Conservation (phyloP, 768 basidiomycete species). For the Russula brevipes region DNA sequence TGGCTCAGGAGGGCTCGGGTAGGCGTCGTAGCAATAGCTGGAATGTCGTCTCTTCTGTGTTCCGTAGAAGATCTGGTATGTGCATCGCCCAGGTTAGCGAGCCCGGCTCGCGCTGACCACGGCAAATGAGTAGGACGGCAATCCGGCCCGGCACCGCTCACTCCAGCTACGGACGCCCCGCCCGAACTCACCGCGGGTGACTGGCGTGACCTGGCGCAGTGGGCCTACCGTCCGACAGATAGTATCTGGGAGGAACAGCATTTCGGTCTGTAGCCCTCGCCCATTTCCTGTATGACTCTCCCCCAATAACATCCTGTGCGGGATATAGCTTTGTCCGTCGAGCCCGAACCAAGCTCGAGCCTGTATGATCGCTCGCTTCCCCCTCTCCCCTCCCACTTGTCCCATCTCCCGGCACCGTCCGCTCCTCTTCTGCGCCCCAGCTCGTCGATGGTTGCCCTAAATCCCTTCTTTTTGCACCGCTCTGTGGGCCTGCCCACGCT, state of each 20-base stretch:
- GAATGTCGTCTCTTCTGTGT: slow-evolving; percentile 14
- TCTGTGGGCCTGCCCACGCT: slow-evolving; percentile 40
- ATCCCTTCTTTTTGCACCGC: slow-evolving; percentile 50
- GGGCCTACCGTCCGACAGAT: slow-evolving; percentile 44
- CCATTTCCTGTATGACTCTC: background rate
- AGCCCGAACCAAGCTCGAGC: background rate
- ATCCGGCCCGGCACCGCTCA: slow-evolving; percentile 11
- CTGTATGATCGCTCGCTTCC: slow-evolving; percentile 44
- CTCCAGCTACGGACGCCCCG: background rate
- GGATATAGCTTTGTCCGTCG: background rate
- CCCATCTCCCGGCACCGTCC: slow-evolving; percentile 34
- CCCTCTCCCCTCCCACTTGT: slow-evolving; percentile 34
- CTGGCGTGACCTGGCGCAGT: slow-evolving; percentile 54
- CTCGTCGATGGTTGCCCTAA: slow-evolving; percentile 45
- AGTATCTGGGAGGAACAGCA: slow-evolving; percentile 31
- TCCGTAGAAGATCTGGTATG: slow-evolving; percentile 18
- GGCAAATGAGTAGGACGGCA: slow-evolving; percentile 4
- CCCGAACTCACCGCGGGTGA: slow-evolving; percentile 33
- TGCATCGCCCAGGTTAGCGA: slow-evolving; percentile 5
- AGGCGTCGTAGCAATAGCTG: slow-evolving; percentile 18
- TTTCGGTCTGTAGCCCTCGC: slow-evolving; percentile 21
- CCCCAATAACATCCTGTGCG: background rate
- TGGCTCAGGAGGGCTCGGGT: slow-evolving; percentile 1
- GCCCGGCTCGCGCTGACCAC: background rate
- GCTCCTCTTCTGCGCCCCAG: slow-evolving; percentile 33